Evolutionary conservation across 2,329 filamentous ascomycete species (phyloP).

Genomic region (Rutstroemia sp.): DNA sequence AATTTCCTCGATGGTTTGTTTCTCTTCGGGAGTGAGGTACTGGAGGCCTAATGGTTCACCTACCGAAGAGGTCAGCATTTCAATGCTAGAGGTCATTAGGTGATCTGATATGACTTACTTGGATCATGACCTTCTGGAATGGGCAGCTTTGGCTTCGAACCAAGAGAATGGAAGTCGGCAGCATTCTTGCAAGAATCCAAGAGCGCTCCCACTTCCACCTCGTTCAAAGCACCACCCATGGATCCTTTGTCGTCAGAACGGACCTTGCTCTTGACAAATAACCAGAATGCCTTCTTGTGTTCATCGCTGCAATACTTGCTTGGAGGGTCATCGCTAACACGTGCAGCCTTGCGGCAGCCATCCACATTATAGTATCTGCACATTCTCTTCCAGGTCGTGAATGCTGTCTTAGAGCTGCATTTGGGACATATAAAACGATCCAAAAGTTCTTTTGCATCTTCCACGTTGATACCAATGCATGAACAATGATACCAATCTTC

Average conservation of each 20-base stretch:
- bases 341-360: slow-evolving; percentile 25
- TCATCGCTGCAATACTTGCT: slow-evolving; percentile 30
- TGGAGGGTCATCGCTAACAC: slow-evolving; percentile 20
- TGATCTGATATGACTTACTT: slow-evolving; percentile 15
- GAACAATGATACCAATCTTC: slow-evolving; percentile 30
- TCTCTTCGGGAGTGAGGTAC: slow-evolving; percentile 24
- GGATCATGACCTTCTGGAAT: slow-evolving; percentile 20
- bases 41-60: slow-evolving; percentile 21
- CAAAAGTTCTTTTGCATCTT: slow-evolving; percentile 26
- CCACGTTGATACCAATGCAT: slow-evolving; percentile 25
- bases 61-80: slow-evolving; percentile 1
- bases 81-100: background rate
- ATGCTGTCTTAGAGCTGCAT: slow-evolving; percentile 19
- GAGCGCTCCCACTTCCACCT: slow-evolving; percentile 19
- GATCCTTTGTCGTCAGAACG: slow-evolving; percentile 21
- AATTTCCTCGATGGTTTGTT: slow-evolving; percentile 17
- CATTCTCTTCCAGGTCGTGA: slow-evolving; percentile 28
- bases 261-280: slow-evolving; percentile 13
- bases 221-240: slow-evolving; percentile 24
- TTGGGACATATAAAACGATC: slow-evolving; percentile 28
- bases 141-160: slow-evolving; percentile 24
- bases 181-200: slow-evolving; percentile 14
- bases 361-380: slow-evolving; percentile 24
- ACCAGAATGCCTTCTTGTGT: slow-evolving; percentile 20
- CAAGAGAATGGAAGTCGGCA: slow-evolving; percentile 21